These are phyloP conservation scores for Sclerotinia subarctica DNA, from an alignment of 2,329 filamentous ascomycete species.

Conservation along the genomic window DNA sequence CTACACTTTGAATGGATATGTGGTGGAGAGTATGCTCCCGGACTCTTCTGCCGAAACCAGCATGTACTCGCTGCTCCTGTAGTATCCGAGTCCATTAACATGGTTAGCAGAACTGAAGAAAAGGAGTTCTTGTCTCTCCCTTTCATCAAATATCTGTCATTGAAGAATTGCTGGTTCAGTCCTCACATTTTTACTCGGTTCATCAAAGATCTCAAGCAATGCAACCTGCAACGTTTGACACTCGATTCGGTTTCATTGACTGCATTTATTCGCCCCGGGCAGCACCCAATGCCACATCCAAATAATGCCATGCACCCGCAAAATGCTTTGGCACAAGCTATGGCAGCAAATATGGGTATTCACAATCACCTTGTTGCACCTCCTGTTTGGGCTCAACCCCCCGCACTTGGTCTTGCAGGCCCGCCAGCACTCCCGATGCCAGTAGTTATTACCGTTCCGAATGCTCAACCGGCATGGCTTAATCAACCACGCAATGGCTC, in stretches of 20 bases:
- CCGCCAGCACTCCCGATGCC: not conserved
- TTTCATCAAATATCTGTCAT: constrained; percentile 54
- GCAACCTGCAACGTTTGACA: constrained; percentile 51
- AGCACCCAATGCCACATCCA: constrained; percentile 25
- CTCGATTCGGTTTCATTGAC: constrained; percentile 65
- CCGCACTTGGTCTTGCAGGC: not conserved
- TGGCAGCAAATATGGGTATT: not conserved
- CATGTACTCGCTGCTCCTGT: constrained; percentile 61
- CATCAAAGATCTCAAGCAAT: constrained; percentile 47
- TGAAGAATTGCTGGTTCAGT: constrained; percentile 68
- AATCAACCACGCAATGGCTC: constrained; percentile 43
- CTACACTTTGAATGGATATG: constrained; percentile 65
- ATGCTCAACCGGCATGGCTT: constrained; percentile 35
- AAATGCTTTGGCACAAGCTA: constrained; percentile 16
- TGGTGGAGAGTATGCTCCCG: constrained; percentile 64
- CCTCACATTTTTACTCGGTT: constrained; percentile 55
- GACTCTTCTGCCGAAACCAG: constrained; percentile 58
- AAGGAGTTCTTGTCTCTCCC: constrained; percentile 49
- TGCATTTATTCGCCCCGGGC: constrained; percentile 41
- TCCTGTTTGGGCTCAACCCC: not conserved
- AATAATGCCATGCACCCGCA: constrained; percentile 16
- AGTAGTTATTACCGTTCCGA: constrained; percentile 19
- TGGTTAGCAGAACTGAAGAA: constrained; percentile 33
- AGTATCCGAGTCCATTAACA: constrained; percentile 38
- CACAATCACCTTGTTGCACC: not conserved